phyloP scores from a whole-genome alignment of 495 filamentous ascomycete genomes.

The Corynascus novoguineensis region DNA sequence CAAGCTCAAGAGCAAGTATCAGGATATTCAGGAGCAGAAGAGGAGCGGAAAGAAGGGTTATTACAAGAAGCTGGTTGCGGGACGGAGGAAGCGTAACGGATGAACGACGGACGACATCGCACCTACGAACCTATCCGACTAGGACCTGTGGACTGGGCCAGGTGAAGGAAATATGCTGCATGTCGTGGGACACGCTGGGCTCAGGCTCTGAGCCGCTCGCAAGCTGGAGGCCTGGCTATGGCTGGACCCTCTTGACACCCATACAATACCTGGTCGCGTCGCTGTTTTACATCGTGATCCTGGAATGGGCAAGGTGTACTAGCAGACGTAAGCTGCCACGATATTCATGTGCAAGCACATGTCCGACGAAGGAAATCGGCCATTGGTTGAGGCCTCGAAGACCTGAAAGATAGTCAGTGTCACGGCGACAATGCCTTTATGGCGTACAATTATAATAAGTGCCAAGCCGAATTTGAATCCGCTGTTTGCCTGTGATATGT shows the following conservation, averaged over 20 bases:
- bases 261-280: not conserved
- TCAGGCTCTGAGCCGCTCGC: not conserved
- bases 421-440: not conserved
- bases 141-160: not conserved
- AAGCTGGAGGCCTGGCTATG: not conserved
- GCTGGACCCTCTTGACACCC: not conserved
- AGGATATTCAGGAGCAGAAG: slow-evolving; percentile 32
- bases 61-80: slow-evolving; percentile 33
- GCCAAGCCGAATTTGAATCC: slow-evolving; percentile 4
- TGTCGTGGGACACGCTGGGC: not conserved
- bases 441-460: slow-evolving; percentile 1
- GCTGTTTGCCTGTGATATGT: not conserved
- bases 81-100: slow-evolving; percentile 23
- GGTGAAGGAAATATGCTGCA: not conserved
- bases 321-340: not conserved
- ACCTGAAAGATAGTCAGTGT: not conserved
- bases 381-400: not conserved
- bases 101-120: not conserved
- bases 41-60: slow-evolving; percentile 25
- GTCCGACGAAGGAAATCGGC: not conserved
- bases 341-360: not conserved
- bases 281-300: not conserved
- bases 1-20: slow-evolving; percentile 36
- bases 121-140: not conserved
- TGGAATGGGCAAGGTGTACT: not conserved